Base-by-base conservation (phyloP, 495 filamentous ascomycete species). In the Pyrenula aspistea region DNA sequence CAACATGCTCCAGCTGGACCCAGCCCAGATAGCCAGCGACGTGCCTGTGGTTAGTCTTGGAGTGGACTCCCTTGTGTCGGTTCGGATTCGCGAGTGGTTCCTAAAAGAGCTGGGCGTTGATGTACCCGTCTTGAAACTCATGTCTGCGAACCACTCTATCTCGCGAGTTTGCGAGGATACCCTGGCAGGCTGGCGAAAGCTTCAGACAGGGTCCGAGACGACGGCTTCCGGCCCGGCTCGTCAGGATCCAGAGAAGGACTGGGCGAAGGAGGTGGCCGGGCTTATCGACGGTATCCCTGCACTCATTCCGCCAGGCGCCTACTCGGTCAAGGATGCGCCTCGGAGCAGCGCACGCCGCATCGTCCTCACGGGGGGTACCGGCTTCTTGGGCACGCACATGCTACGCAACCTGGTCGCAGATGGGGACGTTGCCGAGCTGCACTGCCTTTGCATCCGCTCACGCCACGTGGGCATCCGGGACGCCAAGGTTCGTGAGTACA, bases 121-220 rank as follows among this genome's bases (percentile, higher is more conserved):
- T 21, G 61, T 81, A 0, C 72, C 75, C 1, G 76, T 81, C 3
- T 71, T 80, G 54, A 78, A 79, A 63, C 71, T 81, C 25, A 63
- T 64, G 63, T 36, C 60, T 24, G 36, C 60, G 11, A 67, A 67
- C n/a, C 65, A n/a, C n/a, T n/a, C n/a, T n/a, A n/a, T n/a, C n/a
- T n/a, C n/a, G n/a, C n/a, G n/a, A n/a, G n/a, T n/a, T n/a, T n/a
- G n/a, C n/a, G n/a, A n/a, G n/a, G n/a, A n/a, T n/a, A n/a, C n/a
- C n/a, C n/a, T n/a, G n/a, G n/a, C n/a, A n/a, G n/a, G n/a, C n/a
- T n/a, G n/a, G n/a, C n/a, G n/a, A n/a, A n/a, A n/a, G n/a, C n/a
- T n/a, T n/a, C n/a, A n/a, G n/a, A n/a, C n/a, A n/a, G n/a, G n/a
- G n/a, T n/a, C n/a, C n/a, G n/a, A n/a, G n/a, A n/a, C n/a, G n/a